phyloP scores from a whole-genome alignment of 1,284 basidiomycete genomes.

The Ceratorhiza oryzae-sativae region DNA sequence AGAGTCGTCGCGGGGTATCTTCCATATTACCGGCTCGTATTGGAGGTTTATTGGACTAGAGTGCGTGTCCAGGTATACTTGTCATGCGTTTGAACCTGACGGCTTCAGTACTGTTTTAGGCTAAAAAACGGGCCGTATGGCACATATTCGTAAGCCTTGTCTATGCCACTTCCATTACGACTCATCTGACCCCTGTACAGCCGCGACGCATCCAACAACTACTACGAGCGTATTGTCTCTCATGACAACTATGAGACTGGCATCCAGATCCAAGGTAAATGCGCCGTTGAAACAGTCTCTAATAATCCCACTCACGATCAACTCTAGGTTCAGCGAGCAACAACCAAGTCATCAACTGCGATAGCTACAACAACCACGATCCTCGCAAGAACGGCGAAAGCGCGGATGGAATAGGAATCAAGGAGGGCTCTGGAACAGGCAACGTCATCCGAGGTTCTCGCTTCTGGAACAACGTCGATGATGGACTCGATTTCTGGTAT shows the following conservation, averaged over 20 bases:
- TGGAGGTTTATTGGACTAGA: constrained; percentile 42
- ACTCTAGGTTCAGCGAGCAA: constrained; percentile 40
- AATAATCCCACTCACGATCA: background rate
- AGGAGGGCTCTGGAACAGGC: constrained; percentile 42
- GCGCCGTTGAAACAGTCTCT: background rate
- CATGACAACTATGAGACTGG: constrained; percentile 43
- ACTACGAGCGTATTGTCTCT: constrained; percentile 41
- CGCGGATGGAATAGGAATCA: constrained; percentile 42
- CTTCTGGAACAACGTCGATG: constrained; percentile 43
- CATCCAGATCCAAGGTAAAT: constrained; percentile 30
- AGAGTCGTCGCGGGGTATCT: constrained; percentile 38
- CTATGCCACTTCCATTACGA: background rate
- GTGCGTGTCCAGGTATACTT: background rate
- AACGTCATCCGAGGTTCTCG: constrained; percentile 42
- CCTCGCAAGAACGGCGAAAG: constrained; percentile 44
- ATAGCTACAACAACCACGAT: constrained; percentile 43
- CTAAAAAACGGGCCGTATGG: constrained; percentile 42
- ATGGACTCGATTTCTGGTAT: constrained; percentile 43
- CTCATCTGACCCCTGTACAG: background rate
- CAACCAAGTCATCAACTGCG: constrained; percentile 42
- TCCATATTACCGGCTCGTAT: constrained; percentile 40
- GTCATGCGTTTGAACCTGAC: background rate
- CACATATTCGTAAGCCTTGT: constrained; percentile 33
- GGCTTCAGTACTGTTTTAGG: background rate
- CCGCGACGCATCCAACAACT: constrained; percentile 42